phyloP scores from a whole-genome alignment of 805 yeast species.

The Tetrapisispora fleetii region DNA sequence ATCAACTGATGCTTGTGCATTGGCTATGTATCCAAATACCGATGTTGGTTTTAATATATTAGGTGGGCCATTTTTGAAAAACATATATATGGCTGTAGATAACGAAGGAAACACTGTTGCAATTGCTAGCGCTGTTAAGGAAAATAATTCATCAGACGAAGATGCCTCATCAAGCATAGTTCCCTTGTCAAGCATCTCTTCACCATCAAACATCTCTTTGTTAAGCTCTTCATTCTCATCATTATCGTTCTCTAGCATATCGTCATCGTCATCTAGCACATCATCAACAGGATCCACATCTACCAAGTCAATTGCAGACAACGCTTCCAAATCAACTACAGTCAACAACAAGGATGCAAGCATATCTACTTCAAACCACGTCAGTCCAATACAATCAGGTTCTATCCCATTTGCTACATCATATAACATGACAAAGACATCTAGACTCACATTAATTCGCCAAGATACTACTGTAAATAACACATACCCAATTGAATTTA shows the following conservation, averaged over 20 bases:
- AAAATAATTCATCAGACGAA: not conserved
- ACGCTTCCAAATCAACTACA: not conserved
- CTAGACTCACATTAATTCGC: slow-evolving; percentile 6
- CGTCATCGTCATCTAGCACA: no score
- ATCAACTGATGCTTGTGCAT: slow-evolving; percentile 41
- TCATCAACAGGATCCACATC: not conserved
- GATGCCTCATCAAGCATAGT: no score
- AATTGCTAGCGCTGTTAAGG: slow-evolving; percentile 38
- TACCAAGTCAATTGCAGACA: not conserved
- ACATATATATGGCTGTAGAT: slow-evolving; percentile 53
- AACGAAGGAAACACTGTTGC: slow-evolving; percentile 48
- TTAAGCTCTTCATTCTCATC: no score
- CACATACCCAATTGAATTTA: slow-evolving; percentile 20
- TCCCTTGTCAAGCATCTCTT: no score
- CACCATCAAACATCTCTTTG: no score
- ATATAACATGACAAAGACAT: slow-evolving; percentile 19
- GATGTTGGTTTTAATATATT: slow-evolving; percentile 41
- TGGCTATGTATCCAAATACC: slow-evolving; percentile 41
- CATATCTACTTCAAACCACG: not conserved
- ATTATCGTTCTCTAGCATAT: no score
- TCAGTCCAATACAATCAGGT: slow-evolving; percentile 32
- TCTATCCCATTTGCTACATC: slow-evolving; percentile 42
- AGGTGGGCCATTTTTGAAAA: slow-evolving; percentile 49
- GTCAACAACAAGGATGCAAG: no score
- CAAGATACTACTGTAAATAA: not conserved